Conservation (phyloP, 2,329 filamentous ascomycete genomes). For the Colletotrichum ledebouriae region DNA sequence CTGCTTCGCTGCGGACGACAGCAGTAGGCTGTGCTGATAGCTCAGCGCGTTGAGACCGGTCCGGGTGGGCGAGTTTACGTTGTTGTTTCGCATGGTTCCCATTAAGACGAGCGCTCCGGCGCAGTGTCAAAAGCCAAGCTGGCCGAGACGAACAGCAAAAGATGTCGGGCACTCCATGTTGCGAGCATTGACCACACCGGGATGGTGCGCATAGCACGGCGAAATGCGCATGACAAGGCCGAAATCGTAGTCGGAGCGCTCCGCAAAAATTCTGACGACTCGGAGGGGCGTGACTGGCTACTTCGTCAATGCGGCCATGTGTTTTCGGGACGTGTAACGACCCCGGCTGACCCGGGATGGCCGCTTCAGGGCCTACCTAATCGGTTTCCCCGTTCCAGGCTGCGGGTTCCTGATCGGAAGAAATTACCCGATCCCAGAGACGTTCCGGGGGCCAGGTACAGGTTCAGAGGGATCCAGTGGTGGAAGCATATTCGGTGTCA, state of each 20-base stretch:
- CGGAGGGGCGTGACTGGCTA: slow-evolving; percentile 37
- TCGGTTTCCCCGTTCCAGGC: slow-evolving; percentile 10
- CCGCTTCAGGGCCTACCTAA: slow-evolving; percentile 3
- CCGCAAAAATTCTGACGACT: slow-evolving; percentile 34
- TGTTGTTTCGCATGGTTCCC: too few species aligned
- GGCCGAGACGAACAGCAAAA: slow-evolving; percentile 25
- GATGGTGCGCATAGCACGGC: slow-evolving; percentile 38
- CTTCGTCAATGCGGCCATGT: slow-evolving; percentile 37
- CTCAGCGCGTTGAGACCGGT: slow-evolving; percentile 24
- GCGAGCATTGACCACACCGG: slow-evolving; percentile 39
- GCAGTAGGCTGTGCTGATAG: neutral
- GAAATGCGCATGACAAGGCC: slow-evolving; percentile 41
- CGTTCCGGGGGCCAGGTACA: neutral
- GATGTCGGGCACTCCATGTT: slow-evolving; percentile 34
- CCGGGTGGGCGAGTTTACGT: slow-evolving; percentile 18
- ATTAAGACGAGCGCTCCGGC: too few species aligned
- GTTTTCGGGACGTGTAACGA: slow-evolving; percentile 16
- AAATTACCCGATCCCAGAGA: slow-evolving; percentile 1
- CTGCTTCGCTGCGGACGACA: neutral
- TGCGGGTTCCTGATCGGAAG: slow-evolving; percentile 19
- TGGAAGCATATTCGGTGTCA: slow-evolving; percentile 26
- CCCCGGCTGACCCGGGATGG: slow-evolving; percentile 24
- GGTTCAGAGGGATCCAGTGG: neutral
- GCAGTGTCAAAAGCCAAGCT: slow-evolving; percentile 10
- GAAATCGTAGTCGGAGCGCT: slow-evolving; percentile 34